phyloP scores from a whole-genome alignment of 2,329 filamentous ascomycete genomes.

The Xylaria sp. region DNA sequence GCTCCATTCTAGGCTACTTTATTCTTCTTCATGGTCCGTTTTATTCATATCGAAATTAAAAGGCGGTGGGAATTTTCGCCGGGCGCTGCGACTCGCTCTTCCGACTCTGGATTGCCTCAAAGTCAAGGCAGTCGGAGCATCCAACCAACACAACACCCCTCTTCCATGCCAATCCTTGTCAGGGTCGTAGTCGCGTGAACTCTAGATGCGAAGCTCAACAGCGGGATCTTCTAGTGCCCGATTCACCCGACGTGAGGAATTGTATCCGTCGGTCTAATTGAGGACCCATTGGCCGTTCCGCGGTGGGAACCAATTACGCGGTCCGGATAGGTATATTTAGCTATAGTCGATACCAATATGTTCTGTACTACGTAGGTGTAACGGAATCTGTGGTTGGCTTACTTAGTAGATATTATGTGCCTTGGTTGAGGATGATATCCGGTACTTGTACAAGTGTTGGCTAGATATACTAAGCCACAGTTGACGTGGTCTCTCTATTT shows the following conservation, averaged over 20 bases:
- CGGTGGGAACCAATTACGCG: background rate
- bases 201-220: background rate
- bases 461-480: too few relatives aligned
- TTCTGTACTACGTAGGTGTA: background rate
- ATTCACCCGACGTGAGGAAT: background rate
- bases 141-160: background rate
- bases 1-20: background rate
- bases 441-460: too few relatives aligned
- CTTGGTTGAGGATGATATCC: too few relatives aligned
- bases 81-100: background rate
- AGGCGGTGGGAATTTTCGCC: background rate
- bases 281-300: constrained; percentile 21
- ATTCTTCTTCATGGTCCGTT: background rate
- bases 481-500: too few relatives aligned
- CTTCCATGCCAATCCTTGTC: background rate
- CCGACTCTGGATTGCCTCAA: background rate
- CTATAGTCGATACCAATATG: too few relatives aligned
- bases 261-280: constrained; percentile 29
- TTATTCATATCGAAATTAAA: background rate
- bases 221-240: constrained; percentile 9
- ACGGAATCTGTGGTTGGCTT: background rate
- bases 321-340: background rate
- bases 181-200: background rate
- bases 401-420: background rate
- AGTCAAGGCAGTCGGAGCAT: background rate